Percentiles rank a stretch among this genome's conserved stretches.
Evolutionary conservation across 768 basidiomycete genomes (phyloP).

Genomic region (Pleurotus tuoliensis): DNA sequence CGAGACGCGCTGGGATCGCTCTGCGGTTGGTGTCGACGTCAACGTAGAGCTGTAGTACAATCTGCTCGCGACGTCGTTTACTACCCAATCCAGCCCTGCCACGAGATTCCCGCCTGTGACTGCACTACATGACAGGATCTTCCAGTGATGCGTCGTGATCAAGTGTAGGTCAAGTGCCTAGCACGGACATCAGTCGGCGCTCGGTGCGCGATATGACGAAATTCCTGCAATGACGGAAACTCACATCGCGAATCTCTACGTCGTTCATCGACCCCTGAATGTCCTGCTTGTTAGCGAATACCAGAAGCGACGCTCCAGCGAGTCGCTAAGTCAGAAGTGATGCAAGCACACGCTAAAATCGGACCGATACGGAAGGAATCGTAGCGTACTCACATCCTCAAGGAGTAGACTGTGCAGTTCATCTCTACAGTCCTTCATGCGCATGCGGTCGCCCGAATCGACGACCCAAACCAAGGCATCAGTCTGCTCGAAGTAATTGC

Average conservation of each 20-base stretch:
- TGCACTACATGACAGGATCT: slow-evolving; percentile 88
- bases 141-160: slow-evolving; percentile 89
- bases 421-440: slow-evolving; percentile 85
- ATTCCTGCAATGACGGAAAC: slow-evolving; percentile 21
- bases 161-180: slow-evolving; percentile 78
- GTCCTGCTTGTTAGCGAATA: slow-evolving; percentile 99
- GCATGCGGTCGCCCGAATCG: slow-evolving; percentile 87
- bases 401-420: slow-evolving; percentile 84
- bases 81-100: slow-evolving; percentile 88
- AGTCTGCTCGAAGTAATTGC: slow-evolving; percentile 98
- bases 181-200: slow-evolving; percentile 10
- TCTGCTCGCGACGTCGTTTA: slow-evolving; percentile 80
- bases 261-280: slow-evolving; percentile 82
- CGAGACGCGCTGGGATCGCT: neutral
- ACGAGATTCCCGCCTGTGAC: slow-evolving; percentile 84
- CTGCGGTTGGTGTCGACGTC: slow-evolving; percentile 13
- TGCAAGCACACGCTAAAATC: neutral
- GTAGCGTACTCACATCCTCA: slow-evolving; percentile 72
- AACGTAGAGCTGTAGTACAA: slow-evolving; percentile 73
- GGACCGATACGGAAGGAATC: slow-evolving; percentile 4
- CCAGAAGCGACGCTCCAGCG: slow-evolving; percentile 91
- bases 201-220: slow-evolving; percentile 12
- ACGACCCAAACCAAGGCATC: slow-evolving; percentile 99
- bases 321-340: slow-evolving; percentile 56
- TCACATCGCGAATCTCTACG: slow-evolving; percentile 77